Evolutionary conservation across 352 stramenopile species (phyloP).

Genomic region (Globisporangium spiculum): DNA sequence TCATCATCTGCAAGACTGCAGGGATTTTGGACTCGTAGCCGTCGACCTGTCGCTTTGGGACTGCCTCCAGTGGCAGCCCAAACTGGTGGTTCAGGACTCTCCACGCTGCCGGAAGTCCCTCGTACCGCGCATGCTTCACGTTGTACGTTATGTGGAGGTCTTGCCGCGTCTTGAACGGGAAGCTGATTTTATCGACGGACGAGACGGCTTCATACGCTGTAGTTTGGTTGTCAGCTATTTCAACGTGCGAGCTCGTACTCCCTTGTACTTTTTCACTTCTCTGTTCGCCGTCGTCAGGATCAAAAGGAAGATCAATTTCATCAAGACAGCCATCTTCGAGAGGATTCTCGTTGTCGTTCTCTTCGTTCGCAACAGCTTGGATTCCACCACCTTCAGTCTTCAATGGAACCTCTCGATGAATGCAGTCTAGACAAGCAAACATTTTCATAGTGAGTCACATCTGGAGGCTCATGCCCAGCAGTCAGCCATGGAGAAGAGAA

Average conservation of each 20-base stretch:
- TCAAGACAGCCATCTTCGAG: neutral
- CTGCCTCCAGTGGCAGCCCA: constrained; percentile 54
- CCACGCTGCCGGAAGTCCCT: constrained; percentile 71
- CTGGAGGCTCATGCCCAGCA: no score
- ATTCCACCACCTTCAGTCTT: neutral
- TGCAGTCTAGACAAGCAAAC: neutral
- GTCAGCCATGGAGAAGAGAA: neutral
- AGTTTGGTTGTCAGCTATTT: neutral
- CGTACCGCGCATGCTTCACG: constrained; percentile 55
- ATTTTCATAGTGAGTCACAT: neutral
- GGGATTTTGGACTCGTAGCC: constrained; percentile 70
- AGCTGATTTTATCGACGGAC: constrained; percentile 45
- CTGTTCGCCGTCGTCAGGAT: neutral
- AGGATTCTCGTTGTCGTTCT: neutral
- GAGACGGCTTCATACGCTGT: neutral
- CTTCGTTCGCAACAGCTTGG: neutral
- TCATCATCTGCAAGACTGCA: constrained; percentile 75
- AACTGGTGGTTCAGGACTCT: constrained; percentile 70
- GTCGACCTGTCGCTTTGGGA: constrained; percentile 54
- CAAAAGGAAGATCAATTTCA: neutral
- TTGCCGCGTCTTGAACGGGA: constrained; percentile 61
- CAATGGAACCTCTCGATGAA: neutral
- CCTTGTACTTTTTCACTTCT: neutral
- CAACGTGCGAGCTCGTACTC: neutral
- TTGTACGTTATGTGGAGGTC: constrained; percentile 82